Evolutionary conservation across 164 flowering plant species (phyloP), one percentile per base, ranked within the genome.

Genomic region (Taxillus chinensis): DNA sequence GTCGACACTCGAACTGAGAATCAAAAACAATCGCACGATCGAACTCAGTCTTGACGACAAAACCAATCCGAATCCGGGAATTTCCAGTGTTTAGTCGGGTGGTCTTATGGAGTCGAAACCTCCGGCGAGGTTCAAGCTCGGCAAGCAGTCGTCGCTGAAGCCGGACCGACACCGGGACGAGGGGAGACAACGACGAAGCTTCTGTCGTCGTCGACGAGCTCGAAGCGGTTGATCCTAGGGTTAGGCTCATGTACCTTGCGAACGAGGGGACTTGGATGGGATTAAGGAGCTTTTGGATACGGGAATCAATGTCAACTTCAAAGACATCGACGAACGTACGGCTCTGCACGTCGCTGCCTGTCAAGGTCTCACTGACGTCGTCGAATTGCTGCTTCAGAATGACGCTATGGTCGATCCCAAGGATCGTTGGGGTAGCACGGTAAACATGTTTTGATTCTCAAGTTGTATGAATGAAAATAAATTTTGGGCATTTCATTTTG

Each of bases 241-340:
- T 52, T 8, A 52, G 55, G 55, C 27, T 52, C 5, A 52, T 16
- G 37, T 52, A 52, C 16, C 37, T 52, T n/a, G 17, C 27, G 5
- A 52, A 52, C 16, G 55, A 52, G 55, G 55, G 5, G 55, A 52
- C 10, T 15, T 16, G 27, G 55, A 16, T 52, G 55, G 55, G 55
- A 52, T 52, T 16, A 52, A 52, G 27, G 55, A 52, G 55, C 27
- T 52, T 52, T 15, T 52, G 55, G 55, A 52, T 16, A n/a, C 55
- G 5, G 55, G 55, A 52, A 52, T 8, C 9, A 8, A 52, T 16
- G 51, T 52, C 27, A 52, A 52, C 10, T 52, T 52, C 27, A n/a
- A 16, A 27, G 55, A 52, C 27, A 52, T n/a, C 16, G 55, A 52
- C 16, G 55, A 27, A 5, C 7, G 55, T 5, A 52, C 55, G 6